A percentile compares a stretch with the other conserved stretches of the same genome.
Conservation (phyloP, 1,284 basidiomycete genomes). For the Apiotrichum porosum region DNA sequence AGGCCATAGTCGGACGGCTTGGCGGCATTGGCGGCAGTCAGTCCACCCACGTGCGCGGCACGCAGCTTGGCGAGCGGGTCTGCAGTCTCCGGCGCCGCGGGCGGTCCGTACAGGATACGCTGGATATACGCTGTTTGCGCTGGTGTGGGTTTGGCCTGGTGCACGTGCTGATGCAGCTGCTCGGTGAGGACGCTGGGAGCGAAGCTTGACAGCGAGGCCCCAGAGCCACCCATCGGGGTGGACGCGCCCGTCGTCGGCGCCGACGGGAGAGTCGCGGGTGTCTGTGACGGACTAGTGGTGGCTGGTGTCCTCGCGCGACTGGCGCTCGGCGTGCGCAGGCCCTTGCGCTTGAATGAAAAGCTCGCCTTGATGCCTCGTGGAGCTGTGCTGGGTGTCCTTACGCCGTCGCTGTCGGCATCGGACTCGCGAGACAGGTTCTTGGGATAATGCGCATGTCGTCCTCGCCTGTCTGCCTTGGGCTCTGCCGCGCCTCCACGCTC, state of each 20-base stretch:
- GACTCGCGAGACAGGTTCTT: neutral
- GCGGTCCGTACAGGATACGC: constrained; percentile 42
- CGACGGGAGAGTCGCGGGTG: too few relatives aligned
- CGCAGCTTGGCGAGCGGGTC: constrained; percentile 42
- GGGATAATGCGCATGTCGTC: neutral
- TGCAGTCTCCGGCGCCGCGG: constrained; percentile 9
- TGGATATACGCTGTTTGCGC: constrained; percentile 49
- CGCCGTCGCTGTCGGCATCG: neutral
- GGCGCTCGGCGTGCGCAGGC: too few relatives aligned
- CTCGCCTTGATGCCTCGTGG: constrained; percentile 17
- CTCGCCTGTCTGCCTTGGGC: too few relatives aligned
- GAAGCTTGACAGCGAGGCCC: too few relatives aligned
- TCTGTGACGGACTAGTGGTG: too few relatives aligned
- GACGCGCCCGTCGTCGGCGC: neutral
- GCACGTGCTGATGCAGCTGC: constrained; percentile 9
- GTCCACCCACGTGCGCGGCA: constrained; percentile 30
- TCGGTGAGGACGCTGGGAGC: neutral
- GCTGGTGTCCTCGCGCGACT: too few relatives aligned
- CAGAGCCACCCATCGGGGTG: neutral
- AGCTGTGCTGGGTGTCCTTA: neutral
- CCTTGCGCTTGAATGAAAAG: constrained; percentile 29
- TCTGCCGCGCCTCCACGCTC: constrained; percentile 5
- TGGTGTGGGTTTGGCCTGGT: constrained; percentile 36
- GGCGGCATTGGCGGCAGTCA: constrained; percentile 1
- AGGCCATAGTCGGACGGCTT: constrained; percentile 40